These are phyloP conservation scores for Kwoniella europaea DNA, from an alignment of 768 basidiomycete genomes.

Conservation along the genomic window DNA sequence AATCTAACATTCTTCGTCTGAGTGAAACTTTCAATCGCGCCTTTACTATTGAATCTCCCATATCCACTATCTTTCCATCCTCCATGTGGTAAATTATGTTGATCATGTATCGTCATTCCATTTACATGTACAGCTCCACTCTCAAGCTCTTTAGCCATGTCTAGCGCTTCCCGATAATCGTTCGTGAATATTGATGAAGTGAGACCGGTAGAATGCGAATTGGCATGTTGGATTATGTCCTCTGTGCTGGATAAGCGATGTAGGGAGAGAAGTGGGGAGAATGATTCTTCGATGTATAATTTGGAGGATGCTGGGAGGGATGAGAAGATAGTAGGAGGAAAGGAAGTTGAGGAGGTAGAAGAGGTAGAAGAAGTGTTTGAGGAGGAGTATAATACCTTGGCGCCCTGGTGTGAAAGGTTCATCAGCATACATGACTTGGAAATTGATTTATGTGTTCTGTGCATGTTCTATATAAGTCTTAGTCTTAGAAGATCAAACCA, in stretches of 20 bases:
- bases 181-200: constrained; percentile 65
- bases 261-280: constrained; percentile 66
- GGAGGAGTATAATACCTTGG: constrained; percentile 22
- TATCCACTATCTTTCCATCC: constrained; percentile 54
- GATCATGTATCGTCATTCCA: constrained; percentile 58
- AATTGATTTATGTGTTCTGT: too few species aligned
- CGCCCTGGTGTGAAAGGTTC: constrained; percentile 22
- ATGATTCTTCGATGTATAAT: constrained; percentile 62
- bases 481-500: neutral
- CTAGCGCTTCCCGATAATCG: constrained; percentile 61
- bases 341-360: constrained; percentile 11
- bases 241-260: constrained; percentile 38
- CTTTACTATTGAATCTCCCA: constrained; percentile 57
- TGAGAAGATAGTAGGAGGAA: constrained; percentile 29
- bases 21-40: constrained; percentile 55
- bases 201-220: constrained; percentile 65
- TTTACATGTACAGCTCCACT: constrained; percentile 67
- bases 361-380: neutral
- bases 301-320: constrained; percentile 15
- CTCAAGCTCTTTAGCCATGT: constrained; percentile 63
- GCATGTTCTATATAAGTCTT: neutral
- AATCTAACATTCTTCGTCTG: constrained; percentile 46
- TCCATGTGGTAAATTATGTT: constrained; percentile 55
- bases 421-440: too few species aligned
- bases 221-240: constrained; percentile 62